phyloP scores from a whole-genome alignment of 306 rosid species.

The Dalbergia cochinchinensis region DNA sequence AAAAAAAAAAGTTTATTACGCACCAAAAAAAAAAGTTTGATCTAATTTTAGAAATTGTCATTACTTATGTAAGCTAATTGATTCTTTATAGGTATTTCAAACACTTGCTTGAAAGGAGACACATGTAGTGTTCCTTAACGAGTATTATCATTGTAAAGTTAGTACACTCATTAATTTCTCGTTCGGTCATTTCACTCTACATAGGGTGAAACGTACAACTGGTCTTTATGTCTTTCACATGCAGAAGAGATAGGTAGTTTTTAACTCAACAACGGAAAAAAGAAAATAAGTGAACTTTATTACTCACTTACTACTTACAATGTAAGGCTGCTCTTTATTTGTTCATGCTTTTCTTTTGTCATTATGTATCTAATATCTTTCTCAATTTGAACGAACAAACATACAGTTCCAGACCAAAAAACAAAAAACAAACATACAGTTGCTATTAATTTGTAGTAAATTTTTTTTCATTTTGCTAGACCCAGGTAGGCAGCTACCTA shows the following conservation, averaged over 20 bases:
- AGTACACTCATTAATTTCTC: not conserved
- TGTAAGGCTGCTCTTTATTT: not conserved
- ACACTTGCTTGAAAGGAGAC: not conserved
- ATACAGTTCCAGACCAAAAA: too few relatives aligned
- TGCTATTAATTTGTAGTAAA: not conserved
- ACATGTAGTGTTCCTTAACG: not conserved
- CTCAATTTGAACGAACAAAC: not conserved
- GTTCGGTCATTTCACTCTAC: not conserved
- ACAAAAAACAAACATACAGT: not conserved
- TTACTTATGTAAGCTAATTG: not conserved
- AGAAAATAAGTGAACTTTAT: not conserved
- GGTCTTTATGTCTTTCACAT: not conserved
- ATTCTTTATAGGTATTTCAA: not conserved
- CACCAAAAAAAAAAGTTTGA: too few relatives aligned
- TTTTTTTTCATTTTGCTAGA: not conserved
- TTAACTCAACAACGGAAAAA: not conserved
- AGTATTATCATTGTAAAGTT: not conserved
- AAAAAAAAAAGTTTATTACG: too few relatives aligned
- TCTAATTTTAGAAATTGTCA: not conserved
- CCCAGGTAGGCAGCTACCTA: not conserved
- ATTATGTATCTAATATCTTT: not conserved
- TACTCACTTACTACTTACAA: not conserved
- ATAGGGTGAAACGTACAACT: not conserved
- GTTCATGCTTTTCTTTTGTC: not conserved
- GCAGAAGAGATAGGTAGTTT: not conserved